phyloP scores from a whole-genome alignment of 169 alveolate genomes.

The Plasmodium cynomolgi region DNA sequence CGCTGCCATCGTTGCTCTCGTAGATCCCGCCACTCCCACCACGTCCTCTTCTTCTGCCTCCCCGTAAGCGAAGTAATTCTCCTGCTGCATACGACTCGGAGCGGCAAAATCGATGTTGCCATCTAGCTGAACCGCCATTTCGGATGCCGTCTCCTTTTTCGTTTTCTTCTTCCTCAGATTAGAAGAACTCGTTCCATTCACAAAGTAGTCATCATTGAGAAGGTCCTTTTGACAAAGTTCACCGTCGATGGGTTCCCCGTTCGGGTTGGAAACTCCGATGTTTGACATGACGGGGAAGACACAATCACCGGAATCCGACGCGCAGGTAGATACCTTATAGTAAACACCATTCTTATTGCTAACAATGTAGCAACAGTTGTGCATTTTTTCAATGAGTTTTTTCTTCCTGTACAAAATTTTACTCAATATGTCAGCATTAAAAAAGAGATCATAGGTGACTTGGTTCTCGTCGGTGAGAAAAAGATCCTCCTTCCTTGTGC shows the following conservation, averaged over 20 bases:
- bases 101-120: neutral
- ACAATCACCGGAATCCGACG: neutral
- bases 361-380: slow-evolving; percentile 26
- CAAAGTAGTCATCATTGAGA: slow-evolving; percentile 20
- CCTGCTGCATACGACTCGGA: neutral
- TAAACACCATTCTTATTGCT: slow-evolving; percentile 45
- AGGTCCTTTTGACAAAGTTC: neutral
- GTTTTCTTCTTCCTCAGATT: slow-evolving; percentile 2
- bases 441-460: slow-evolving; percentile 17
- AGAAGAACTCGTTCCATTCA: neutral
- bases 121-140: neutral
- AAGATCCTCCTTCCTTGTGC: slow-evolving; percentile 47
- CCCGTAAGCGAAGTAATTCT: neutral
- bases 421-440: slow-evolving; percentile 26
- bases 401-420: slow-evolving; percentile 49
- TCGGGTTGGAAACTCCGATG: neutral
- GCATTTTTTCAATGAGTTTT: slow-evolving; percentile 23
- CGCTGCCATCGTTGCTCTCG: no score
- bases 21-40: no score
- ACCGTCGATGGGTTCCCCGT: neutral
- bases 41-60: no score
- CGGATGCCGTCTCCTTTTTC: neutral
- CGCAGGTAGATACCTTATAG: neutral
- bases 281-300: neutral
- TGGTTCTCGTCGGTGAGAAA: slow-evolving; percentile 43